Percentiles rank a stretch among this genome's conserved stretches.
Evolutionary conservation across 805 yeast genomes (phyloP).

Genomic region (Metschnikowia chrysomelidarum): DNA sequence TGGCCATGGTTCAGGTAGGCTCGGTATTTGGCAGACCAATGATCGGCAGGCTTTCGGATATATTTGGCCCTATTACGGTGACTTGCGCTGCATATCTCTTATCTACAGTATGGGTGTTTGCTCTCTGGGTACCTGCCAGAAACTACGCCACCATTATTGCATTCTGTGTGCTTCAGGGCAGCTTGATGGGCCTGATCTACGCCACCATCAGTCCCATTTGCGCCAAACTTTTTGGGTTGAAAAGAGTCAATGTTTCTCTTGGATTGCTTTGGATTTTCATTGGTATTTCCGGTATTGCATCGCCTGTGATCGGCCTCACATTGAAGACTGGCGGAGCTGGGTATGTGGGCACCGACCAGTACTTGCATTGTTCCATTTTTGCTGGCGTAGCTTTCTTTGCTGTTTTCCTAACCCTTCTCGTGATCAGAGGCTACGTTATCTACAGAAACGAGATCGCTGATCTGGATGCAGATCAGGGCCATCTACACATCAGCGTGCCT

Average conservation of each 20-base stretch:
- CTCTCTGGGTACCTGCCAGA: slow-evolving; percentile 43
- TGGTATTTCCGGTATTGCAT: slow-evolving; percentile 50
- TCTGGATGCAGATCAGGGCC: slow-evolving; percentile 17
- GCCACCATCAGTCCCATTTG: slow-evolving; percentile 51
- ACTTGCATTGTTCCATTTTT: slow-evolving; percentile 53
- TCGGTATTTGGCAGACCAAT: slow-evolving; percentile 54
- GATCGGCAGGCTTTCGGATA: slow-evolving; percentile 51
- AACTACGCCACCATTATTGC: slow-evolving; percentile 54
- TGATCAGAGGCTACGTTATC: slow-evolving; percentile 55
- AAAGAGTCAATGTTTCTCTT: slow-evolving; percentile 47
- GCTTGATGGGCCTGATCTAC: slow-evolving; percentile 61
- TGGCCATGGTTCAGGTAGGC: slow-evolving; percentile 62
- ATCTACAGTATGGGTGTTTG: slow-evolving; percentile 30
- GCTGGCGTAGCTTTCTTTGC: slow-evolving; percentile 55
- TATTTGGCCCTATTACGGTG: slow-evolving; percentile 50
- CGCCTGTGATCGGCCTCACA: slow-evolving; percentile 60
- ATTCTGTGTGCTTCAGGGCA: slow-evolving; percentile 53
- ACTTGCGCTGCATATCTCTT: slow-evolving; percentile 26
- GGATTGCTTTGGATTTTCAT: slow-evolving; percentile 53
- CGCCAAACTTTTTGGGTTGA: slow-evolving; percentile 53
- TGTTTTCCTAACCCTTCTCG: slow-evolving; percentile 40
- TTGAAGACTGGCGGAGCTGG: slow-evolving; percentile 35
- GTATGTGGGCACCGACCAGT: slow-evolving; percentile 43
- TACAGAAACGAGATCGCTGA: slow-evolving; percentile 41
- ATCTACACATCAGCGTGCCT: slow-evolving; percentile 18